phyloP scores from a whole-genome alignment of 495 filamentous ascomycete genomes.

The Neurospora sp. region DNA sequence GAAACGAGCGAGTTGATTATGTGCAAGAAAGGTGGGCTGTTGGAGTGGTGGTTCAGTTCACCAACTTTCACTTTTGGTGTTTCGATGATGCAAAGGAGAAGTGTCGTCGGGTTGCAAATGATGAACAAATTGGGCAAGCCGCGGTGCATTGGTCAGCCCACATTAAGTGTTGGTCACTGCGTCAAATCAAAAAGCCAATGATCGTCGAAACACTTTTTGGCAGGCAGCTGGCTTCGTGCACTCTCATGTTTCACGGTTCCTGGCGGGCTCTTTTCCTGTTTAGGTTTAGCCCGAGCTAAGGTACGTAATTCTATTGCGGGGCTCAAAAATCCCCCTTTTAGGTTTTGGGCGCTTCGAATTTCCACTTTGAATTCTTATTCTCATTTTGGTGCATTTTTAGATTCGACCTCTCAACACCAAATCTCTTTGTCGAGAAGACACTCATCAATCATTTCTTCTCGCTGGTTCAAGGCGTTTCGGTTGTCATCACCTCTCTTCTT shows the following conservation, averaged over 20 bases:
- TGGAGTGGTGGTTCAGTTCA: not conserved
- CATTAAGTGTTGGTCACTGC: not conserved
- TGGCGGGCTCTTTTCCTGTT: not conserved
- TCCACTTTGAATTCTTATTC: not conserved
- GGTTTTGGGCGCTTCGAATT: not conserved
- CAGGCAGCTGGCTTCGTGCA: not conserved
- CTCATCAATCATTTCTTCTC: not conserved
- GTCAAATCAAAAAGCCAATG: not conserved
- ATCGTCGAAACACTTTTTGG: not conserved
- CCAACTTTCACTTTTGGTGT: not conserved
- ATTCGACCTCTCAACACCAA: not conserved
- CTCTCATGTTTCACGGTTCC: not conserved
- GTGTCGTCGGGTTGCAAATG: not conserved
- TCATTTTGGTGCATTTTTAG: not conserved
- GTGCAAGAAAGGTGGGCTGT: not conserved
- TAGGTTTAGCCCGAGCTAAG: not conserved
- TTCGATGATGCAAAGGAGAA: not conserved
- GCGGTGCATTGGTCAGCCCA: not conserved
- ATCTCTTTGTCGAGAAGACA: not conserved
- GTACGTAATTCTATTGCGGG: not conserved
- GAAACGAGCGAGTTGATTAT: not conserved
- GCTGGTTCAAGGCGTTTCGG: no score
- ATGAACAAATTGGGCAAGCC: not conserved
- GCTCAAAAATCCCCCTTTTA: not conserved
- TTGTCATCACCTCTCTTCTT: not conserved